Conservation (phyloP, 306 rosid genomes). For the Geum urbanum region DNA sequence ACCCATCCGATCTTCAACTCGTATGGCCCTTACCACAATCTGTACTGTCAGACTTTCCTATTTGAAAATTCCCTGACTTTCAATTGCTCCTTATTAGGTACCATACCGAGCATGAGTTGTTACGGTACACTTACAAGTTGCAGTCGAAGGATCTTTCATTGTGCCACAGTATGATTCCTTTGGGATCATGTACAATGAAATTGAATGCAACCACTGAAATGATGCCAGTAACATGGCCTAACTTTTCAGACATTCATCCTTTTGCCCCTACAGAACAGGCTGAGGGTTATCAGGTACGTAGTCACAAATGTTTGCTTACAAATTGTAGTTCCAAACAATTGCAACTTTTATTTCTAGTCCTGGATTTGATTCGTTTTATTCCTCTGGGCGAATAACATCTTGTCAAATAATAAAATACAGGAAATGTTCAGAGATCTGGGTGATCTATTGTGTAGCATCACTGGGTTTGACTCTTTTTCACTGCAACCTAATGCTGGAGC, state of each 20-base stretch:
- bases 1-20: slow-evolving; percentile 89
- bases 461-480: slow-evolving; percentile 98
- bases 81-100: slow-evolving; percentile 42
- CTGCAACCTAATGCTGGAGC: slow-evolving; percentile 99
- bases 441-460: slow-evolving; percentile 69
- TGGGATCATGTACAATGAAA: slow-evolving; percentile 99
- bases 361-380: slow-evolving; percentile 19
- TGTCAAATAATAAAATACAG: slow-evolving; percentile 39
- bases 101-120: slow-evolving; percentile 97
- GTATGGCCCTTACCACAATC: slow-evolving; percentile 38
- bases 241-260: slow-evolving; percentile 78
- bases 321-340: neutral
- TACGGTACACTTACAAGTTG: slow-evolving; percentile 71
- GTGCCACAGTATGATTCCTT: slow-evolving; percentile 97
- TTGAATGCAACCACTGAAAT: slow-evolving; percentile 94
- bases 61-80: slow-evolving; percentile 29
- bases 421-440: slow-evolving; percentile 95
- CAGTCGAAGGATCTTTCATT: slow-evolving; percentile 90
- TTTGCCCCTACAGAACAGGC: slow-evolving; percentile 89
- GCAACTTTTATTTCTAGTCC: slow-evolving; percentile 10
- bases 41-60: slow-evolving; percentile 20
- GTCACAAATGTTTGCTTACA: slow-evolving; percentile 6
- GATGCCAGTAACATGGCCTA: slow-evolving; percentile 99
- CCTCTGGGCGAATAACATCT: slow-evolving; percentile 30
- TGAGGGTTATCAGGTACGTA: slow-evolving; percentile 84